Evolutionary conservation across 2,329 filamentous ascomycete species (phyloP), one percentile per base, ranked within the genome.

Genomic region (Penicillium italicum): DNA sequence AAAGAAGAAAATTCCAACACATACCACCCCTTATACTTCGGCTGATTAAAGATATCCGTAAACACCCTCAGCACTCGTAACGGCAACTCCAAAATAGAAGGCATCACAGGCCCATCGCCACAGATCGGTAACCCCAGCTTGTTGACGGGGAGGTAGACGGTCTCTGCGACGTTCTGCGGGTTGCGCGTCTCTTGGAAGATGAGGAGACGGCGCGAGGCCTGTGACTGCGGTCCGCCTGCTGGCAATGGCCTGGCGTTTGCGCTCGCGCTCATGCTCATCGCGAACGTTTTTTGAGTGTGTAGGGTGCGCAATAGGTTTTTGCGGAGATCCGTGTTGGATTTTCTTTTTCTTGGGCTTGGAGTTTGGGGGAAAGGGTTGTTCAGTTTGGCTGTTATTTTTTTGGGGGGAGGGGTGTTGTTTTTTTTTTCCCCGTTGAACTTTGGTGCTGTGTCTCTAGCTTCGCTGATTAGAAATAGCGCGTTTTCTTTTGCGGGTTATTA

Each of bases 21-120:
- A 37, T 61, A 74, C 72, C 72, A 74, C 34, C 71, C 70, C 62
- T 73, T 72, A 62, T 72, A 74, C 56, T 69, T 73, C 2, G 66
- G 67, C 51, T 68, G 64, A 61, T 74, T 74, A 30, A 74, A 74
- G 54, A 74, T 70, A 36, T 74, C 72, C 38, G 72, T 74, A 58
- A 74, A 74, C n/a, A 65, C 69, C 44, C 58, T 66, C 55, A 74
- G 33, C 26, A 70, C 67, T 12, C 69, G 61, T 55, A 74, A 46
- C 24, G 72, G 72, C 43, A 74, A 50, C 28, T 73, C 69, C 36
- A 73, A 50, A 7, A 74, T 66, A 4, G 70, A 73, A 0, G 71
- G 69, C 6, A 72, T 30, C 12, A 69, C 68, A 0, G 70, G 70
- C 0, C 66, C 69, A 12, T 66, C 55, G 3, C 70, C 69, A 43